These are phyloP conservation scores for Pseudocercospora crystallina DNA, from an alignment of 2,329 filamentous ascomycete genomes.

Conservation along the genomic window DNA sequence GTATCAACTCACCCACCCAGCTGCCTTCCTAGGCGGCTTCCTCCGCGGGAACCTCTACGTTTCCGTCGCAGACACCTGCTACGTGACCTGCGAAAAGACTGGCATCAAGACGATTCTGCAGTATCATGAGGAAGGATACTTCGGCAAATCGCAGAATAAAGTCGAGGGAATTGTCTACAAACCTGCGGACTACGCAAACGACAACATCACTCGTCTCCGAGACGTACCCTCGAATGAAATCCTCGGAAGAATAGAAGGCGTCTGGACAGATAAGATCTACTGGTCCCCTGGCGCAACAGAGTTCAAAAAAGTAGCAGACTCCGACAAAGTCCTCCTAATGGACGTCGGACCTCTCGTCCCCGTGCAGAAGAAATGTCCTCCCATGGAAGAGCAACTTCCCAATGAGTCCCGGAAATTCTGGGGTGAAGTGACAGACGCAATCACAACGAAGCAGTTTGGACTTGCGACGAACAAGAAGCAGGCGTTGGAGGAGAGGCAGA, in stretches of 20 bases:
- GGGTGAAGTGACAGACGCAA: constrained; percentile 83
- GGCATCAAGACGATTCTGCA: constrained; percentile 88
- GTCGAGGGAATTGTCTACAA: constrained; percentile 88
- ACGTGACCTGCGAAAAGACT: constrained; percentile 85
- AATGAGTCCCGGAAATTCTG: constrained; percentile 91
- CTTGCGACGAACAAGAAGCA: constrained; percentile 85
- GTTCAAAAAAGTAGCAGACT: constrained; percentile 47
- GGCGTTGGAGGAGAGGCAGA: constrained; percentile 86
- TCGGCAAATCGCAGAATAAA: constrained; percentile 86
- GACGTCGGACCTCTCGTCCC: constrained; percentile 83
- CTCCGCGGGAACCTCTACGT: constrained; percentile 84
- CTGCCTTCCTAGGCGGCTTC: constrained; percentile 87
- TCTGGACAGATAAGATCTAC: constrained; percentile 74
- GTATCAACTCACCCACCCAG: constrained; percentile 91
- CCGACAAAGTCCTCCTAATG: constrained; percentile 71
- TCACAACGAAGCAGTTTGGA: constrained; percentile 76
- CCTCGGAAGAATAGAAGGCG: constrained; percentile 76
- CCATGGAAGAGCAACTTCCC: constrained; percentile 72
- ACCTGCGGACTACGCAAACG: constrained; percentile 77
- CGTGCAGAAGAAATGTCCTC: constrained; percentile 75
- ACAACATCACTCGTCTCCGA: constrained; percentile 74
- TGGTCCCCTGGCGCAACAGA: constrained; percentile 54
- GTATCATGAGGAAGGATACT: constrained; percentile 93
- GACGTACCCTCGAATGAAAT: constrained; percentile 85
- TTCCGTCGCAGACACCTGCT: constrained; percentile 85